Conservation (phyloP, 305 asterid species). For the Fraxinus albicans region DNA sequence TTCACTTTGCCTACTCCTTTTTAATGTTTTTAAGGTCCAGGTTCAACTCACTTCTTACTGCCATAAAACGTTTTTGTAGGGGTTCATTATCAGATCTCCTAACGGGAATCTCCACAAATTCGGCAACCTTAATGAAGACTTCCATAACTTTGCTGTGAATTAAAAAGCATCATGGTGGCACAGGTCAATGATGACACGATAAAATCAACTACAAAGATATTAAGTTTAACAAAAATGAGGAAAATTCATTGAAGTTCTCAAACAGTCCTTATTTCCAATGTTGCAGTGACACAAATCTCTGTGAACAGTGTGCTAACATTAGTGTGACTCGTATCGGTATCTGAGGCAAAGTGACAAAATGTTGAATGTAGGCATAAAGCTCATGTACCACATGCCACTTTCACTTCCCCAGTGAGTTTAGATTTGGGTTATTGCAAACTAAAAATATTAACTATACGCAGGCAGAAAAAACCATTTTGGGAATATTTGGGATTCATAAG, state of each 20-base stretch:
- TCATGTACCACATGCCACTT: no score
- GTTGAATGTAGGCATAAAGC: no score
- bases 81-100: constrained; percentile 85
- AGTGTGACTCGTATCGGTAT: no score
- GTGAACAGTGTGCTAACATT: not conserved
- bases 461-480: not conserved
- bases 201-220: constrained; percentile 2
- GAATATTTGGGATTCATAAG: not conserved
- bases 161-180: constrained; percentile 22
- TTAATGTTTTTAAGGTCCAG: constrained; percentile 69
- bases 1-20: constrained; percentile 86
- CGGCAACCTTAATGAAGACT: constrained; percentile 77
- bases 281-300: not conserved
- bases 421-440: not conserved
- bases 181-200: constrained; percentile 7
- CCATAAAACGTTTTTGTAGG: constrained; percentile 70
- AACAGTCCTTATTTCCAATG: not conserved
- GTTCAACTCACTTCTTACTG: constrained; percentile 71
- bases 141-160: constrained; percentile 86
- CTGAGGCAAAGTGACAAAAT: no score
- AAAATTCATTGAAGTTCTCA: constrained; percentile 4
- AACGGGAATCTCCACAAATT: constrained; percentile 76
- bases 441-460: not conserved
- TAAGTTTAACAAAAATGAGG: not conserved
- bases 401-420: not conserved